Conservation (phyloP, 495 filamentous ascomycete genomes). For the Xylaria longipes region DNA sequence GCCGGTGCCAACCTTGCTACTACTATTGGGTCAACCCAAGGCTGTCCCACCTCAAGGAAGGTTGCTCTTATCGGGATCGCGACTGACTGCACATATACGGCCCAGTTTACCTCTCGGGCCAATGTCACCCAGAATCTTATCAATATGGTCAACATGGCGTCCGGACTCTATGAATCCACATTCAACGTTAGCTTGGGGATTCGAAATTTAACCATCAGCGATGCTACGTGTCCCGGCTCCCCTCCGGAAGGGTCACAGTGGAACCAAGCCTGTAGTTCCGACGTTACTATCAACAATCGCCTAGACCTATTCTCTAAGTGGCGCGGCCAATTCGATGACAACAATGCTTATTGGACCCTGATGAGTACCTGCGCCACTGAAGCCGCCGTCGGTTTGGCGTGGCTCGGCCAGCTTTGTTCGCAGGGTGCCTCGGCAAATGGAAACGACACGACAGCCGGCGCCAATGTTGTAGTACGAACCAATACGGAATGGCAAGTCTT, state of each 20-base stretch:
- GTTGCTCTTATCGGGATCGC: conserved; percentile 92
- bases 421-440: conserved; percentile 55
- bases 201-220: conserved; percentile 79
- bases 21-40: conserved; percentile 80
- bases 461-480: conserved; percentile 89
- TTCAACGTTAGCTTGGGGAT: conserved; percentile 96
- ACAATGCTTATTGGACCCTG: conserved; percentile 92
- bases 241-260: conserved; percentile 71
- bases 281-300: conserved; percentile 74
- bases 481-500: conserved; percentile 93
- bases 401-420: conserved; percentile 89
- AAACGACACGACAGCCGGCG: conserved; percentile 76
- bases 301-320: conserved; percentile 88
- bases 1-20: conserved; percentile 81
- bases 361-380: conserved; percentile 85
- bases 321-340: conserved; percentile 74
- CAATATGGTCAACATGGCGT: conserved; percentile 83
- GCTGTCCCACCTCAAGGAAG: conserved; percentile 86
- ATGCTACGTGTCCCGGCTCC: conserved; percentile 69
- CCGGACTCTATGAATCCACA: conserved; percentile 80
- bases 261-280: conserved; percentile 74
- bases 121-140: conserved; percentile 75
- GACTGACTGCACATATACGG: conserved; percentile 88
- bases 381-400: conserved; percentile 88
- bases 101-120: conserved; percentile 66